These are phyloP conservation scores for Thielaviopsis musarum DNA, from an alignment of 2,329 filamentous ascomycete species.

Conservation along the genomic window DNA sequence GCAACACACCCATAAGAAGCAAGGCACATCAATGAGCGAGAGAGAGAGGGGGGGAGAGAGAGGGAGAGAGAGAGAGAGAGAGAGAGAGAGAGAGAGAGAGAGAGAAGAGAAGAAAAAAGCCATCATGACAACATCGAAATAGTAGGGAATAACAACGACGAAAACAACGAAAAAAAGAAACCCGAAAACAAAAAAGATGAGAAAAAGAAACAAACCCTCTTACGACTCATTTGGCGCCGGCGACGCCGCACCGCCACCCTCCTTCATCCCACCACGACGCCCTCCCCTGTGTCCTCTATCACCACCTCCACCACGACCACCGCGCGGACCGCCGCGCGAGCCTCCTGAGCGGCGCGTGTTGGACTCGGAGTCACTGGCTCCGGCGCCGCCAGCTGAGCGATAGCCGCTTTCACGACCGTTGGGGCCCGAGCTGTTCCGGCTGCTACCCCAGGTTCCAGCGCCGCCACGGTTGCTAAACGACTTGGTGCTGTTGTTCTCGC, in stretches of 20 bases:
- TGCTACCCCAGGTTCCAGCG: constrained; percentile 50
- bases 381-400: constrained; percentile 52
- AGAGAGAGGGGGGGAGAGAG: too few relatives aligned
- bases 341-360: constrained; percentile 29
- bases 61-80: too few relatives aligned
- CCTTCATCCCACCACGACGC: constrained; percentile 39
- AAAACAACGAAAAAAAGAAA: background rate
- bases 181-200: background rate
- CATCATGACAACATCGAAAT: background rate
- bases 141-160: background rate
- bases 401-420: constrained; percentile 51
- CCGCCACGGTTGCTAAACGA: constrained; percentile 42
- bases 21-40: background rate
- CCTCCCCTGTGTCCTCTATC: constrained; percentile 34
- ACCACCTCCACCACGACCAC: constrained; percentile 38
- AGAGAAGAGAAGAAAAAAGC: background rate
- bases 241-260: constrained; percentile 37
- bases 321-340: constrained; percentile 39
- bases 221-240: constrained; percentile 28
- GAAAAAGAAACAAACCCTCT: background rate
- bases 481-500: constrained; percentile 28
- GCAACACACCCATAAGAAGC: too few relatives aligned
- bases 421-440: constrained; percentile 42
- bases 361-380: constrained; percentile 52
- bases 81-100: background rate